Percentiles rank a stretch among this genome's conserved stretches.
These are phyloP conservation scores for Polysphondylium violaceum DNA, from an alignment of 78 protist species.

Conservation along the genomic window DNA sequence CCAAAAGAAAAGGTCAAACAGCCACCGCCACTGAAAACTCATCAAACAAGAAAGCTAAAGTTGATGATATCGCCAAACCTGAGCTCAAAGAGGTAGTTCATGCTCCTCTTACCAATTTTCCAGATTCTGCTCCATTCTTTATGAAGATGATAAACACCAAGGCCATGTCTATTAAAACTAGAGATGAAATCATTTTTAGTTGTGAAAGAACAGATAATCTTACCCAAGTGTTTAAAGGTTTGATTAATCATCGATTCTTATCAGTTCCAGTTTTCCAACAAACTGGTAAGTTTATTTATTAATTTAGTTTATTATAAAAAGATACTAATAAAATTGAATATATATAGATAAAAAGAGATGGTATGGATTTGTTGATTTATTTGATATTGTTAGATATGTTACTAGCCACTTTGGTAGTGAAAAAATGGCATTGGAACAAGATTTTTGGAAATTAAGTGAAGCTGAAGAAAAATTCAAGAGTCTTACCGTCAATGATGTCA, in stretches of 20 bases:
- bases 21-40: constrained; percentile 9
- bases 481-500: constrained; percentile 61
- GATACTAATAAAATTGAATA: not conserved
- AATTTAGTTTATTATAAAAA: not conserved
- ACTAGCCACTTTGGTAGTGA: constrained; percentile 41
- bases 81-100: not conserved
- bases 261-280: constrained; percentile 69
- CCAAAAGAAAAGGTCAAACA: constrained; percentile 35
- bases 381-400: constrained; percentile 69
- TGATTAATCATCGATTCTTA: constrained; percentile 21
- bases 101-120: not conserved
- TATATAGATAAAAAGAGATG: constrained; percentile 62
- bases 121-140: constrained; percentile 25
- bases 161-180: constrained; percentile 50
- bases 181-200: constrained; percentile 63
- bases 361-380: constrained; percentile 61
- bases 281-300: constrained; percentile 6
- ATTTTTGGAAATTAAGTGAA: constrained; percentile 41
- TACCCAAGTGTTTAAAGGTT: constrained; percentile 55
- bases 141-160: constrained; percentile 28
- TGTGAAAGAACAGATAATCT: constrained; percentile 48
- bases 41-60: not conserved
- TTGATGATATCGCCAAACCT: no score
- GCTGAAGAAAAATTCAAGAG: constrained; percentile 61
- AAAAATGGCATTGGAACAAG: constrained; percentile 57